Evolutionary conservation across 2,329 filamentous ascomycete genomes (phyloP), one percentile per base, ranked within the genome.

Genomic region (Diaporthe ilicicola): DNA sequence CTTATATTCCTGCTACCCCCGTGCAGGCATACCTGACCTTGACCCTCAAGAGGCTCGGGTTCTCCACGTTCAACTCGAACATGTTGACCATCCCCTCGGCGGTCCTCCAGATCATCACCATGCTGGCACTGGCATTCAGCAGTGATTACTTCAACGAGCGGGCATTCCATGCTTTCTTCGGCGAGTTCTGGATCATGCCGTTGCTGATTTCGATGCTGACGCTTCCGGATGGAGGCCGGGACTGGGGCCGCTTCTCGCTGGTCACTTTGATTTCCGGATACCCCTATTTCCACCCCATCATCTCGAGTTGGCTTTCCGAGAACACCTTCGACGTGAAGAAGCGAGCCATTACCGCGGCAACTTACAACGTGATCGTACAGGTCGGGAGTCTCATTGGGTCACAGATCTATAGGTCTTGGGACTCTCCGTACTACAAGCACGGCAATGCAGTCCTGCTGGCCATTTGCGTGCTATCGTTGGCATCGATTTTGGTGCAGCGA

Each of bases 61-160:
- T 90, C 79, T 80, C 79, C 61, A 89, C 88, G 1, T 88, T 92
- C 76, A 80, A 88, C 39, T 87, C 86, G 34, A 92, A 91, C 74
- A 82, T 93, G 72, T 84, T 92, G 27, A 89, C 89, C 1, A 90
- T 91, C 17, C 89, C 88, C 0, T 85, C 87, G 0, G 87, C 86
- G 19, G 83, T 82, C 0, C 78, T 90, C 1, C 89, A 89, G 76
- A 89, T 90, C 72, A 69, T 88, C 59, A 88, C 88, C 54, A 85
- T 90, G 79, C 76, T 90, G 19, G 77, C 81, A 2, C 83, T 88
- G 71, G 87, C 88, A 0, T 88, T 83, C 79, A 81, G 86, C 55
- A 88, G 86, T 7, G 87, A 90, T 69, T 82, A 84, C 70, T 87
- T 88, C 73, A 85, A 88, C 72, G 84, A 89, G 75, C 82, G 87